phyloP scores from a whole-genome alignment of 441 rosid genomes.

The Populus hybrid region DNA sequence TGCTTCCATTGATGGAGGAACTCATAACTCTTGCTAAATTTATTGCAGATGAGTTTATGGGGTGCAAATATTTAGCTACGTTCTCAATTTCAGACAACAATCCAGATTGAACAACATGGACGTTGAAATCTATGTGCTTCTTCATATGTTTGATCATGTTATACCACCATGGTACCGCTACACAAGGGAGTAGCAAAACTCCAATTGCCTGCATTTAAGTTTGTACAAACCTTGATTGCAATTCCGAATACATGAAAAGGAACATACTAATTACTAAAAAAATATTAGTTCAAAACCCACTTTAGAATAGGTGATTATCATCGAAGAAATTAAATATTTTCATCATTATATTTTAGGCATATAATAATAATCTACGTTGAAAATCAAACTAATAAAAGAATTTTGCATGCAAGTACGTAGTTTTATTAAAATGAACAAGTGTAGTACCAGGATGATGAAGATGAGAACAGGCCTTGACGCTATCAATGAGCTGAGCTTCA shows the following conservation, averaged over 20 bases:
- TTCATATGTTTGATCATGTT: slow-evolving; percentile 21
- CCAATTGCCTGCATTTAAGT: slow-evolving; percentile 29
- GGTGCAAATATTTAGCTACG: slow-evolving; percentile 27
- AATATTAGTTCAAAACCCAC: background rate
- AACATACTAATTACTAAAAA: background rate
- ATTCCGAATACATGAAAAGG: background rate
- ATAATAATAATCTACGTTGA: background rate
- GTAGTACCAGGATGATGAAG: slow-evolving; percentile 35
- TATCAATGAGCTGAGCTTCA: slow-evolving; percentile 33
- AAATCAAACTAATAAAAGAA: background rate
- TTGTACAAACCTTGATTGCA: background rate
- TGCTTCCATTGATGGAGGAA: slow-evolving; percentile 30
- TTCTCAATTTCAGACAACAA: slow-evolving; percentile 37
- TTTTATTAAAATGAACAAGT: background rate
- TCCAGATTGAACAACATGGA: slow-evolving; percentile 20
- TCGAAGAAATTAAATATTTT: no score
- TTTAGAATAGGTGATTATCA: background rate
- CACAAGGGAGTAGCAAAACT: slow-evolving; percentile 34
- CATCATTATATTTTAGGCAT: background rate
- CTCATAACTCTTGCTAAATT: slow-evolving; percentile 39
- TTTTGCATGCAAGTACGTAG: background rate
- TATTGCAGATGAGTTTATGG: slow-evolving; percentile 29
- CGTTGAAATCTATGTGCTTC: slow-evolving; percentile 19
- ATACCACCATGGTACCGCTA: slow-evolving; percentile 41
- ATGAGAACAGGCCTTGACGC: slow-evolving; percentile 26